Percentiles rank a stretch among this genome's conserved stretches.
These are phyloP conservation scores for Bruguiera parviflora DNA, from an alignment of 345 rosid species.

Conservation along the genomic window DNA sequence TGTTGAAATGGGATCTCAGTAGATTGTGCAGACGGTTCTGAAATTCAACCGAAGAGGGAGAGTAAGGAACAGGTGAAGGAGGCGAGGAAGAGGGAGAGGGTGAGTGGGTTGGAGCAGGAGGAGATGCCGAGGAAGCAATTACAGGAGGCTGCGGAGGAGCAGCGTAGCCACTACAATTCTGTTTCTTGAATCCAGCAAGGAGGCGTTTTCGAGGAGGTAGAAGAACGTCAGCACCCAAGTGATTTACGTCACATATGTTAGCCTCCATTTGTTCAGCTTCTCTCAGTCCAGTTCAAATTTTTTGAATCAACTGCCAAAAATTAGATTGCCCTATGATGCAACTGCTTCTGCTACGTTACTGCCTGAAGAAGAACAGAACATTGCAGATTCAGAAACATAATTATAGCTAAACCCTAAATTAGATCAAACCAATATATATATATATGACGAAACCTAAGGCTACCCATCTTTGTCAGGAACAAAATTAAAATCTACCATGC, in stretches of 20 bases:
- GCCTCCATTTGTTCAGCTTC: constrained; percentile 49
- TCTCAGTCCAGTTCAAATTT: constrained; percentile 1
- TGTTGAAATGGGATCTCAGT: constrained; percentile 37
- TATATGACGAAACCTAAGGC: neutral
- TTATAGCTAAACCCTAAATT: constrained; percentile 21
- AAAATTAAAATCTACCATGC: neutral
- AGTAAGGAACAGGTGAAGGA: neutral
- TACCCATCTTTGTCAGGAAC: constrained; percentile 1
- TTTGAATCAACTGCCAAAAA: constrained; percentile 12
- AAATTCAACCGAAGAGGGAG: constrained; percentile 45
- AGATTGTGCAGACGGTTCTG: constrained; percentile 49
- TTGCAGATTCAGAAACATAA: constrained; percentile 15
- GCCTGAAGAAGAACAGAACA: constrained; percentile 13
- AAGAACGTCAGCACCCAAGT: constrained; percentile 70
- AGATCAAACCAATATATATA: neutral
- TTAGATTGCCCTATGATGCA: constrained; percentile 3
- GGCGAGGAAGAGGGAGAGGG: constrained; percentile 22
- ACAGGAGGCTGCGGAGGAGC: constrained; percentile 37
- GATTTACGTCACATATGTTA: constrained; percentile 63
- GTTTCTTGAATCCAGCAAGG: constrained; percentile 90
- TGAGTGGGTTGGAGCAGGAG: constrained; percentile 27
- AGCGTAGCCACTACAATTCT: constrained; percentile 45
- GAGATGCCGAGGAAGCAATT: constrained; percentile 26
- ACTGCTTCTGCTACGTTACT: constrained; percentile 23
- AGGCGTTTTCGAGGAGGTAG: constrained; percentile 92